These are phyloP conservation scores for Penicillium odoratum DNA, from an alignment of 495 filamentous ascomycete species.

Conservation along the genomic window DNA sequence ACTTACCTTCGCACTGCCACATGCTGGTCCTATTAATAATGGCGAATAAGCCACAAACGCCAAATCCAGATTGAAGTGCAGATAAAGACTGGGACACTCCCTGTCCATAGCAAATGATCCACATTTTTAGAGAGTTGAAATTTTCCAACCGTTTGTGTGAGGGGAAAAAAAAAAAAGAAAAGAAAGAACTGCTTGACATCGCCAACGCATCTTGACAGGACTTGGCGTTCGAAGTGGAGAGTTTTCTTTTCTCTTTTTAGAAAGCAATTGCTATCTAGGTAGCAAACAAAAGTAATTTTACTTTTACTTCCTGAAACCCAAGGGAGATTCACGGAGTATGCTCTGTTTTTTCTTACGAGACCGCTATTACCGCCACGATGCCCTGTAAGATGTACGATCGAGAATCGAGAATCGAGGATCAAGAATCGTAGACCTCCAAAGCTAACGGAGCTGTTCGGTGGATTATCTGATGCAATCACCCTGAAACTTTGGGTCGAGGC, in stretches of 20 bases:
- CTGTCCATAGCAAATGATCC: slow-evolving; percentile 5
- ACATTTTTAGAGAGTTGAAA: neutral
- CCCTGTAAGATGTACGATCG: neutral
- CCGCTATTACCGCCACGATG: neutral
- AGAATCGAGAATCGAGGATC: neutral
- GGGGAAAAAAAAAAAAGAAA: slow-evolving; percentile 4
- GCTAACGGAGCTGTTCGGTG: slow-evolving; percentile 23
- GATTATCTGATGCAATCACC: slow-evolving; percentile 21
- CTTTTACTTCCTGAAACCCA: neutral
- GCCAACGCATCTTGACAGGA: neutral
- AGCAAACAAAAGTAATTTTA: slow-evolving; percentile 2
- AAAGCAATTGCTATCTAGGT: neutral
- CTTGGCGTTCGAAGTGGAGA: neutral
- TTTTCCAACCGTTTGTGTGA: neutral
- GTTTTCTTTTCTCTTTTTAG: neutral
- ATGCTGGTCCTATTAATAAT: neutral
- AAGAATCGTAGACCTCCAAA: neutral
- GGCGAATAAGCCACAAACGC: neutral
- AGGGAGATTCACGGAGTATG: neutral
- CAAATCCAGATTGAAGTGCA: slow-evolving; percentile 5
- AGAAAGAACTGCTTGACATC: neutral
- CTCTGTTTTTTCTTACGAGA: neutral
- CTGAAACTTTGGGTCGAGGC: slow-evolving; percentile 28
- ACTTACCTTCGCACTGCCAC: neutral
- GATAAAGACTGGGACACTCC: slow-evolving; percentile 17